Conservation (phyloP, 176 grass and related monocot species). For the Puccinellia tenuiflora region DNA sequence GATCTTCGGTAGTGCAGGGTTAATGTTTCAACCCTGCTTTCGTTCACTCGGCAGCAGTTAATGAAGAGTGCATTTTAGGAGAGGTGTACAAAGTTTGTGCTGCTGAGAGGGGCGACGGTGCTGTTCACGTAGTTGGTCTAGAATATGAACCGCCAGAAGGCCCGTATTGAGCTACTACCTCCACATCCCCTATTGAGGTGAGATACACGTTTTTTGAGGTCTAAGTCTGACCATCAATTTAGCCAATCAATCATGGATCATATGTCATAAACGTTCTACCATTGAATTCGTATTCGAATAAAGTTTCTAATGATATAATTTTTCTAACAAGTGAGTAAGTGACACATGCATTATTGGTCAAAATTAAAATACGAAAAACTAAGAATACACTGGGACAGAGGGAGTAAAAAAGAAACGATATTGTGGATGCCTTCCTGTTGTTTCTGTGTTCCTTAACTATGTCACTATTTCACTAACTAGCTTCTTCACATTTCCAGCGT, state of each 20-base stretch:
- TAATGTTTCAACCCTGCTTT: conserved; percentile 96
- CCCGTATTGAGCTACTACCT: too few relatives aligned
- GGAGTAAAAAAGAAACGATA: conserved; percentile 38
- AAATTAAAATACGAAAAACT: too few relatives aligned
- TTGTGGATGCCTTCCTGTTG: conserved; percentile 27
- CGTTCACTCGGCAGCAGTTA: conserved; percentile 72
- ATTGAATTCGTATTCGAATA: too few relatives aligned
- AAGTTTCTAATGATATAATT: too few relatives aligned
- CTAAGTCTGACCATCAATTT: too few relatives aligned
- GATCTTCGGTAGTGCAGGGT: conserved; percentile 44
- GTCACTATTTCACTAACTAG: conserved; percentile 25
- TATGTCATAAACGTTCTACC: too few relatives aligned
- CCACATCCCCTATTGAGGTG: too few relatives aligned
- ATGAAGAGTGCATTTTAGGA: conserved; percentile 58
- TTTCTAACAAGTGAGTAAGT: too few relatives aligned
- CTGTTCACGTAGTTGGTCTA: conserved; percentile 74
- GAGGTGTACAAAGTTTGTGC: conserved; percentile 68
- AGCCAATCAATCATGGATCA: too few relatives aligned
- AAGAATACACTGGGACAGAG: not conserved
- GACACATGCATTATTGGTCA: too few relatives aligned
- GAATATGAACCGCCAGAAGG: conserved; percentile 64
- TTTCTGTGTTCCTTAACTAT: not conserved
- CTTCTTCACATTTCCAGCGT: conserved; percentile 65
- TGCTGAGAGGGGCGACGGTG: conserved; percentile 89
- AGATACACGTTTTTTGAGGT: too few relatives aligned